Evolutionary conservation across 2,329 filamentous ascomycete species (phyloP).

Genomic region (Phaeomoniella chlamydospora): DNA sequence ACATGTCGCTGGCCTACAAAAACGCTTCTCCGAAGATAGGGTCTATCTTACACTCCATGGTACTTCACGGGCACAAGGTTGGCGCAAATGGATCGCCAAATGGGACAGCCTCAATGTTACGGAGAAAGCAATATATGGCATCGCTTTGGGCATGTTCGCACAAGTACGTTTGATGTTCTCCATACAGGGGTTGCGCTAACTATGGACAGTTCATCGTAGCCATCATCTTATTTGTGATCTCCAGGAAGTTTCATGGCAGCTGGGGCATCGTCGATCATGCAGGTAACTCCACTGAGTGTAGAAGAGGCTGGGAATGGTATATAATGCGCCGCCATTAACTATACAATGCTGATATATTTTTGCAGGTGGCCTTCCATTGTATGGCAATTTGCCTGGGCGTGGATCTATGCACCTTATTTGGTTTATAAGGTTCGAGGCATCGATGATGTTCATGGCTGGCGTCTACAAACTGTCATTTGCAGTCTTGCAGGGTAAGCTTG

Average conservation of each 20-base stretch:
- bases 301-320: slow-evolving; percentile 52
- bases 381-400: slow-evolving; percentile 52
- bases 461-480: slow-evolving; percentile 43
- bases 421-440: slow-evolving; percentile 48
- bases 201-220: slow-evolving; percentile 45
- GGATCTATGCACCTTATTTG: slow-evolving; percentile 45
- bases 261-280: slow-evolving; percentile 34
- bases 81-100: slow-evolving; percentile 17
- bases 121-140: slow-evolving; percentile 33
- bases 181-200: no score
- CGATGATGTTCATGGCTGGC: slow-evolving; percentile 52
- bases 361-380: slow-evolving; percentile 44
- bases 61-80: neutral
- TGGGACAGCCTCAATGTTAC: slow-evolving; percentile 30
- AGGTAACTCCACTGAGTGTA: slow-evolving; percentile 29
- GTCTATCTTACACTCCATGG: neutral
- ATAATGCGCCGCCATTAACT: slow-evolving; percentile 1
- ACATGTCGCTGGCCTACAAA: slow-evolving; percentile 41
- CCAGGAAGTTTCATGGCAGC: slow-evolving; percentile 48
- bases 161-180: slow-evolving; percentile 39
- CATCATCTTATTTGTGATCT: slow-evolving; percentile 46
- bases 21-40: slow-evolving; percentile 19
- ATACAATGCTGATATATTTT: slow-evolving; percentile 1
- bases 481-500: slow-evolving; percentile 26
- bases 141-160: slow-evolving; percentile 38